Evolutionary conservation across 768 basidiomycete genomes (phyloP).

Genomic region (Rhizopogon rudus): DNA sequence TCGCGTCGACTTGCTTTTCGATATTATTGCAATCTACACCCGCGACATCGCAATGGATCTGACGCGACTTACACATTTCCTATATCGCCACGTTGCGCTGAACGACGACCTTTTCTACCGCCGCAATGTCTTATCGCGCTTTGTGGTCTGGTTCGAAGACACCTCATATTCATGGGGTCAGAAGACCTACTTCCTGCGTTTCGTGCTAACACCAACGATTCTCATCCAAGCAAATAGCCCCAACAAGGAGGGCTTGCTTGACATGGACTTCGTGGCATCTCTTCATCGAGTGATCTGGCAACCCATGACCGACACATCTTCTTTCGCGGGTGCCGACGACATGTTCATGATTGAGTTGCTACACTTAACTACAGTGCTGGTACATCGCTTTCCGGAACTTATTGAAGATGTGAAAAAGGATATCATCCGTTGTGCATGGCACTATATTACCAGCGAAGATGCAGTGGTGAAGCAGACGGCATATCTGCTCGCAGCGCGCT

Average conservation of each 20-base stretch:
- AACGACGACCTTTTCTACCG: constrained; percentile 65
- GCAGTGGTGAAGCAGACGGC: constrained; percentile 90
- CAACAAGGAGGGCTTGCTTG: constrained; percentile 57
- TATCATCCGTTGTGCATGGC: constrained; percentile 91
- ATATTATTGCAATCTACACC: constrained; percentile 76
- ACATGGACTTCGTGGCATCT: constrained; percentile 62
- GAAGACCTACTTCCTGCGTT: constrained; percentile 76
- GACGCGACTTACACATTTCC: constrained; percentile 72
- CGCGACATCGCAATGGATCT: constrained; percentile 80
- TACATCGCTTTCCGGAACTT: constrained; percentile 79
- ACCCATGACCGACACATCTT: constrained; percentile 54
- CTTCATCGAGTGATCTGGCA: constrained; percentile 80
- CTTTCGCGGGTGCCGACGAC: constrained; percentile 66
- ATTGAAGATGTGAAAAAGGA: constrained; percentile 83
- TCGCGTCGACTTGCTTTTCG: constrained; percentile 86
- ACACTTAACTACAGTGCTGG: constrained; percentile 82
- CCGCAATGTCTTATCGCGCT: constrained; percentile 79
- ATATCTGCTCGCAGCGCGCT: constrained; percentile 84
- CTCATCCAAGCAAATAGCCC: constrained; percentile 66
- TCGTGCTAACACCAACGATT: constrained; percentile 84
- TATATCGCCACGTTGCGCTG: constrained; percentile 81
- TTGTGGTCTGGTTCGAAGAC: constrained; percentile 81
- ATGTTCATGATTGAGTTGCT: constrained; percentile 87
- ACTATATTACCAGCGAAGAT: constrained; percentile 81
- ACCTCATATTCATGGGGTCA: constrained; percentile 58